These are phyloP conservation scores for Pseudomonodictys pantanalensis DNA, from an alignment of 495 filamentous ascomycete genomes.

Conservation along the genomic window DNA sequence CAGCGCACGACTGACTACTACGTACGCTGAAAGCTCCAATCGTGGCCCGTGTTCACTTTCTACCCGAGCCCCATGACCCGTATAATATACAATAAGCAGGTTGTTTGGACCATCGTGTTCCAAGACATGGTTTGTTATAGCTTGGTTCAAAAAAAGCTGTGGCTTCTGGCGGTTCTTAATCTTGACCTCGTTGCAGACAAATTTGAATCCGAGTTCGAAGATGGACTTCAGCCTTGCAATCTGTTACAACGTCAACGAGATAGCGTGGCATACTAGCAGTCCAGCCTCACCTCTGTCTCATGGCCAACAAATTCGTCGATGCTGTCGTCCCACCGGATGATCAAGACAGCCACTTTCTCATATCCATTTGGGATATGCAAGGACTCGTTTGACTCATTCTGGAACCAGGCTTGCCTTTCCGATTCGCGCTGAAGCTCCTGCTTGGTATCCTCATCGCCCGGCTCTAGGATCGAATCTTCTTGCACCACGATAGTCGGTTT, in stretches of 20 bases:
- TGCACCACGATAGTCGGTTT: not conserved
- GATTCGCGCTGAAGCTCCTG: constrained; percentile 11
- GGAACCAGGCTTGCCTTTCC: constrained; percentile 20
- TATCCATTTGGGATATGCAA: constrained; percentile 33
- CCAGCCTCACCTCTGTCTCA: constrained; percentile 22
- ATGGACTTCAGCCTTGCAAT: constrained; percentile 7
- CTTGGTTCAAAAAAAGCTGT: constrained; percentile 24
- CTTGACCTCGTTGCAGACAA: constrained; percentile 11
- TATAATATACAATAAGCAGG: constrained; percentile 38
- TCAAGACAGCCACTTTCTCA: constrained; percentile 32
- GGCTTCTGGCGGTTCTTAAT: constrained; percentile 19
- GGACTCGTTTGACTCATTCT: constrained; percentile 9
- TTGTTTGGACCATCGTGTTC: constrained; percentile 33
- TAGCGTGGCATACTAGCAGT: not conserved
- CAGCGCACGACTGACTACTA: not conserved
- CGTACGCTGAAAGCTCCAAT: constrained; percentile 19
- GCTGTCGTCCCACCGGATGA: constrained; percentile 33
- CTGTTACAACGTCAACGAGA: not conserved
- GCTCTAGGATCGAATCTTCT: not conserved
- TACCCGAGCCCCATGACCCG: constrained; percentile 30
- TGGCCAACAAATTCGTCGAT: constrained; percentile 29
- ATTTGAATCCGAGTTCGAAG: constrained; percentile 8
- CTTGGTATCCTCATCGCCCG: constrained; percentile 5
- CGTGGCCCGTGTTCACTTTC: constrained; percentile 12
- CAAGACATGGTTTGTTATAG: constrained; percentile 17